A percentile compares a stretch with the other conserved stretches of the same genome.
Evolutionary conservation across 2,329 filamentous ascomycete genomes (phyloP).

Genomic region (Xylogone sp.): DNA sequence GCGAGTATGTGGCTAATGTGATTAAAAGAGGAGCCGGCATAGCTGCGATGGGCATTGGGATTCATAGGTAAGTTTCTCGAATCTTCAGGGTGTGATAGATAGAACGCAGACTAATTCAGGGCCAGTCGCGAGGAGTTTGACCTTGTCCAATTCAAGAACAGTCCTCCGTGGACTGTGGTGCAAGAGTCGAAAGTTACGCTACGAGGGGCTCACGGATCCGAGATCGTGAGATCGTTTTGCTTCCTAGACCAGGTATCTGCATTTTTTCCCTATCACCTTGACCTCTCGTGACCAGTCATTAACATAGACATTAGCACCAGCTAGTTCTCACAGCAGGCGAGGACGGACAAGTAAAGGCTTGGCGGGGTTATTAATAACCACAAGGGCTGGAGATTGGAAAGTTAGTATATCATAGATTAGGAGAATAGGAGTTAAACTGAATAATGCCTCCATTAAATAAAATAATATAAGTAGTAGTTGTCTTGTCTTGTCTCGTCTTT

Average conservation of each 20-base stretch:
- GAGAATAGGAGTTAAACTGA: no score
- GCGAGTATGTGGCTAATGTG: conserved; percentile 72
- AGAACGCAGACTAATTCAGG: conserved; percentile 3
- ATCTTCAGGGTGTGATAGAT: conserved; percentile 17
- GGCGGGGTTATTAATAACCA: conserved; percentile 25
- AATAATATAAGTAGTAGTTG: no score
- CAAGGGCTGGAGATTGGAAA: neutral
- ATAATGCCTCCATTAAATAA: no score
- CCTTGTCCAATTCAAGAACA: conserved; percentile 54
- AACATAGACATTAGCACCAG: conserved; percentile 17
- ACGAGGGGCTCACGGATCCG: conserved; percentile 58
- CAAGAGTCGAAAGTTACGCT: conserved; percentile 54
- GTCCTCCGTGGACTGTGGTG: conserved; percentile 50
- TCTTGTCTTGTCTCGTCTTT: no score
- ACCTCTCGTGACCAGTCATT: conserved; percentile 1
- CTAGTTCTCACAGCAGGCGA: conserved; percentile 35
- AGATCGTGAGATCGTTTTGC: conserved; percentile 61
- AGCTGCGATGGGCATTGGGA: conserved; percentile 61
- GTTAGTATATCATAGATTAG: no score
- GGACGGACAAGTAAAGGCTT: conserved; percentile 35
- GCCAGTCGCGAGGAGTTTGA: conserved; percentile 53
- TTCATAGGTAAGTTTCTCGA: conserved; percentile 54
- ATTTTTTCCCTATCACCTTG: conserved; percentile 7
- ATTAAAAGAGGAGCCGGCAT: conserved; percentile 56
- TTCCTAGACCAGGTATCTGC: conserved; percentile 53